These are phyloP conservation scores for Blastobotrys chiropterorum DNA, from an alignment of 805 yeast species.

Conservation along the genomic window DNA sequence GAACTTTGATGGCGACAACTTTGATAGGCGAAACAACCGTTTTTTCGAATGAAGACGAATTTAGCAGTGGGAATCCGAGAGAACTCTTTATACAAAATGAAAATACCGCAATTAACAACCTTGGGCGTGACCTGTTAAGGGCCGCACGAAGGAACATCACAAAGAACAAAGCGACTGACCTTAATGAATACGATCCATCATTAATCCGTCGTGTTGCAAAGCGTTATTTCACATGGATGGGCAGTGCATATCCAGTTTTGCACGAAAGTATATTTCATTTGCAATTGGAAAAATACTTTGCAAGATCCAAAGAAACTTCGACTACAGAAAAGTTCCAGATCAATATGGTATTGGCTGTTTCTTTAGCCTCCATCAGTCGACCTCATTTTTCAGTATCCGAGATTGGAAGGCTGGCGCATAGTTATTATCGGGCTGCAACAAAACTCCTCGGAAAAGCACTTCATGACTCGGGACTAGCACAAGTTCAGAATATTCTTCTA, in stretches of 20 bases:
- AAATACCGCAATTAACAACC: constrained; percentile 1
- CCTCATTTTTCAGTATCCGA: constrained; percentile 5
- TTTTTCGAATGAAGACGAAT: background rate
- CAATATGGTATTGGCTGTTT: constrained; percentile 4
- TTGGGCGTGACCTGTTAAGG: constrained; percentile 1
- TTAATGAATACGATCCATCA: background rate
- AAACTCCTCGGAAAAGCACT: background rate
- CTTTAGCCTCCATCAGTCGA: constrained; percentile 5
- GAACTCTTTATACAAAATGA: constrained; percentile 2
- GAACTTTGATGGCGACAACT: background rate
- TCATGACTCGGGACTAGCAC: background rate
- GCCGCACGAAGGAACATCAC: background rate
- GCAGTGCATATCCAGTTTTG: constrained; percentile 4
- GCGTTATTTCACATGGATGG: constrained; percentile 6
- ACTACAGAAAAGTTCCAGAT: constrained; percentile 1
- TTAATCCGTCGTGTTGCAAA: constrained; percentile 1
- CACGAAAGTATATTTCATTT: constrained; percentile 1
- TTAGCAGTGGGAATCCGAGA: background rate
- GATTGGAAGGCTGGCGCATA: constrained; percentile 4
- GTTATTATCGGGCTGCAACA: background rate
- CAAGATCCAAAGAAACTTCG: background rate
- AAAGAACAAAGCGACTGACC: background rate
- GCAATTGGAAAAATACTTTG: background rate
- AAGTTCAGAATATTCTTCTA: constrained; percentile 1
- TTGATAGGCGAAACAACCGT: background rate